Evolutionary conservation across 78 protist species (phyloP), one percentile per base, ranked within the genome.

Genomic region (Dictyostelium brefeldianum): DNA sequence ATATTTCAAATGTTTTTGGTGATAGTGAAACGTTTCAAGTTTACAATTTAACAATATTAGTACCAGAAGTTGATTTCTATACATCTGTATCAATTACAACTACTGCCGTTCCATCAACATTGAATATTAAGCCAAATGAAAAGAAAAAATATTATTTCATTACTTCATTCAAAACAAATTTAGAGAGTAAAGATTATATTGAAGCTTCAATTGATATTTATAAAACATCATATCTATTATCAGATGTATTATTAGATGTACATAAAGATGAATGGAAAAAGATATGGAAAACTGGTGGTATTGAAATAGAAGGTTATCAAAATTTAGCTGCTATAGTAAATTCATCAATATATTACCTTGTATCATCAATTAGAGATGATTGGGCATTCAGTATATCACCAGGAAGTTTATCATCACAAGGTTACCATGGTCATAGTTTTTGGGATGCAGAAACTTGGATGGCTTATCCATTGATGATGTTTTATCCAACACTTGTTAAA

Each of bases 371-470:
- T 59, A 65, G 87, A 54, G n/a, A 15, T 9, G 95, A 90, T 36
- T 90, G 90, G 96, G 57, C 90, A n/a, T 43, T 31, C 41, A 50
- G 81, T 25, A 7, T 92, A 0, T 69, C 90, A 10, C 96, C 96
- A 25, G 96, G 96, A 10, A 46, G 74, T 17, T 59, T 92, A 17
- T 48, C 90, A 2, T 75, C 83, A 5, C 54, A 81, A 41, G 90
- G 92, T 18, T 92, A 92, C 31, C 41, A 92, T 53, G 96, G 96
- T 43, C 96, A 92, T 51, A 31, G 25, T 2, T 92, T 92, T 64
- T 92, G 90, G 96, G 96, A 92, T 62, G 18, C 89, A 3, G 96
- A 92, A 25, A 92, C 85, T 27, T 59, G 51, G 48, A 89, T 89
- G 81, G 73, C 48, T 64, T 90, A 90, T 20, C 74, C 83, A 4